Base-by-base conservation (phyloP, 169 alveolate genomes). In the Plasmodium billcollinsi region DNA sequence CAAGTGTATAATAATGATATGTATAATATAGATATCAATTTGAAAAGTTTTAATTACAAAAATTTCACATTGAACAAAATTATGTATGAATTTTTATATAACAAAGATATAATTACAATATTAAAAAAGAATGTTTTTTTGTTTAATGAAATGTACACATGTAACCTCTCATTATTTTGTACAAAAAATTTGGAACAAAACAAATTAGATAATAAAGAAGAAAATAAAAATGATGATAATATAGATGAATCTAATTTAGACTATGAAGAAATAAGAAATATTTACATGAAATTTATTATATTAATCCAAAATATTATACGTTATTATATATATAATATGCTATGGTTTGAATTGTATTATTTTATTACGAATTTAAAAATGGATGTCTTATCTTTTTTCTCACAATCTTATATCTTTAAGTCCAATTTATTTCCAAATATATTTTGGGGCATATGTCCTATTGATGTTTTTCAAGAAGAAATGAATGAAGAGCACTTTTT, bases 381-480 rank as follows among this genome's bases (percentile, higher is more conserved):
- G 20, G 92, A 86, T 39, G 43, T 86, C 9, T 63, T 61, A 8
- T 86, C 92, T 33, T 86, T 86, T 86, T 86, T 86, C 66, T 71
- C 92, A 11, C 58, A 72, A 29, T 18, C 75, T 1, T 72, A 86
- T 65, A 71, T 86, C 49, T 86, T 86, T 65, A 70, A 72, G 24
- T 86, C 92, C 26, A 86, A 29, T 71, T 58, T 71, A 39, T 86
- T 86, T 65, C 86, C 43, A 50, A 86, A 86, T 58, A 49, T 67
- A 18, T 72, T 86, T 86, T 86, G 92, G 92, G 92, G 92, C 12
- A 72, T 86, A 49, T 86, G 92, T 47, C 92, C 92, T 11, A 73
- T 86, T 15, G 92, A 86, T 58, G 71, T 86, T 1, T 39, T 75
- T 18, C 92, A 61, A 11, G 39, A 58, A 43, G 11, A 2, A 39